Evolutionary conservation across 164 flowering plant genomes (phyloP), one percentile per base, ranked within the genome.

Genomic region (Vitis vinifera): DNA sequence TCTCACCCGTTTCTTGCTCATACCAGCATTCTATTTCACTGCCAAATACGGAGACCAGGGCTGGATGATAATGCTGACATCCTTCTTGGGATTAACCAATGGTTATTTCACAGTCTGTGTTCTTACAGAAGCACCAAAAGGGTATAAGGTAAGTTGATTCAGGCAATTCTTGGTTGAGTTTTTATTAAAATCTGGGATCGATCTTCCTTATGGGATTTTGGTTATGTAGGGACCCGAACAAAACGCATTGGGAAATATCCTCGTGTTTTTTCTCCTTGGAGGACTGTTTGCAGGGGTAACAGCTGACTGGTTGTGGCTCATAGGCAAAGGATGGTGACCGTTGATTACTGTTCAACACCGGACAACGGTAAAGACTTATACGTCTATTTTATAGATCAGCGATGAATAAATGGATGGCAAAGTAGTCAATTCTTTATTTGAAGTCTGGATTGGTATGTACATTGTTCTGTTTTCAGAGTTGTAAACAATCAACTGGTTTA

Each of bases 1-100:
- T 59, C 55, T 87, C n/a, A 47, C 77, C 9, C 89, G 98, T 2
- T 87, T 88, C 71, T 50, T 89, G 13, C 78, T 91, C 67, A 63
- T 92, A 57, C 97, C 97, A 12, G 88, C 89, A 53, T 92, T 92
- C 81, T 92, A 90, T 57, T 87, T 89, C 79, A 89, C 94, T 0
- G 89, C 94, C 16, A 88, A 87, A 65, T 88, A 85, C 57, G 92
- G 89, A 15, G 86, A 77, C 62, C 91, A 91, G 49, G 97, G 97
- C 17, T 91, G 90, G 90, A 90, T 92, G 95, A 92, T 90, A 55
- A 11, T 84, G 74, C 75, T 92, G 9, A 80, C 86, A n/a, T 85
- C 89, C 12, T 71, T 87, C 75, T 67, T 92, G 69, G 95, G 97
- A 10, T 61, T 88, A 49, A 78, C 75, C 16, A 87, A 88, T 66